phyloP scores from a whole-genome alignment of 202 grass and related monocot genomes.

The Panicum hallii region DNA sequence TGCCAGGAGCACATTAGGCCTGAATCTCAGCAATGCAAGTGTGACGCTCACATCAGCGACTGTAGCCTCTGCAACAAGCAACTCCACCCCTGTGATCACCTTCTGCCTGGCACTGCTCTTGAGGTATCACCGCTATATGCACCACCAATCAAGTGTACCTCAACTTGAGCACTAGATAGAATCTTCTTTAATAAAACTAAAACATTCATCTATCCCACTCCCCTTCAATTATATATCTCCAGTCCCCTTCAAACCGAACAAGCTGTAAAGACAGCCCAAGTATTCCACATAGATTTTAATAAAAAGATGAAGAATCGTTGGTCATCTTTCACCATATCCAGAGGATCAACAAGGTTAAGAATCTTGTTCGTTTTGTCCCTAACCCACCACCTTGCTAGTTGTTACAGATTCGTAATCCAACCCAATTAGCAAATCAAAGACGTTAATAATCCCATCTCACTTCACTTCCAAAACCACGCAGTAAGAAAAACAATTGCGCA shows the following conservation, averaged over 20 bases:
- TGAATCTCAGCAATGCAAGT: conserved; percentile 68
- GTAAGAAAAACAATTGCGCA: no score
- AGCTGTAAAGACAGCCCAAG: no score
- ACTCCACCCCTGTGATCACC: conserved; percentile 69
- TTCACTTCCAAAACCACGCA: not conserved
- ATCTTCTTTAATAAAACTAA: not conserved
- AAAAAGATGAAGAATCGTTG: not conserved
- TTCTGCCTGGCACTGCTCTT: conserved; percentile 71
- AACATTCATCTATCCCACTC: not conserved
- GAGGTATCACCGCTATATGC: conserved; percentile 39
- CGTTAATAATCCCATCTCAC: not conserved
- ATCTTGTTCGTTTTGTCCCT: not conserved
- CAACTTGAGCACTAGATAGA: not conserved
- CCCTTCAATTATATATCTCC: no score
- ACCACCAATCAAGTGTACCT: not conserved
- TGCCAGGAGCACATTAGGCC: conserved; percentile 61
- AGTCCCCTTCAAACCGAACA: no score
- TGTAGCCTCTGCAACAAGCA: conserved; percentile 60
- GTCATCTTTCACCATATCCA: not conserved
- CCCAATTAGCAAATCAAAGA: not conserved
- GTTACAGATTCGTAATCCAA: not conserved
- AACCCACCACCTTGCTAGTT: not conserved
- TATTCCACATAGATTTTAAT: not conserved
- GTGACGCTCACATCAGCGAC: conserved; percentile 71
- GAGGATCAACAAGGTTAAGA: not conserved